These are phyloP conservation scores for Glonium stellatum DNA, from an alignment of 495 filamentous ascomycete species.

Conservation along the genomic window DNA sequence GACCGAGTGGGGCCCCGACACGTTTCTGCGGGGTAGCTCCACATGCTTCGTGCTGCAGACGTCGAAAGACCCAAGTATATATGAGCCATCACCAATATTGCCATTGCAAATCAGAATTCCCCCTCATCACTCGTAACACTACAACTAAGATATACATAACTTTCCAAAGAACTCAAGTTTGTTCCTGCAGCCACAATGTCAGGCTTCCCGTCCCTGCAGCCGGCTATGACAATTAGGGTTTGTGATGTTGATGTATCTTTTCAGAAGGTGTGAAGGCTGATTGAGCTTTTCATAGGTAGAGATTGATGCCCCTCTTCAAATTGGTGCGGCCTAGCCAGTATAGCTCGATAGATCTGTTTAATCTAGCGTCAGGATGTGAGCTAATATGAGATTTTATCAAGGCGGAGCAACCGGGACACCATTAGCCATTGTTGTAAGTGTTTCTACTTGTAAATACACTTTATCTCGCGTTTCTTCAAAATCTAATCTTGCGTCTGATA, in stretches of 20 bases:
- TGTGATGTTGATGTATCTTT: conserved; percentile 1
- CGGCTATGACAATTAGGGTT: conserved; percentile 43
- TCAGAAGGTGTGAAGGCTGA: neutral
- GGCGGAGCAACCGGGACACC: conserved; percentile 20
- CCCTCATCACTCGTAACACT: neutral
- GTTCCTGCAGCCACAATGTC: conserved; percentile 30
- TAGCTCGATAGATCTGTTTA: neutral
- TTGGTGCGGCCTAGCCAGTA: conserved; percentile 8
- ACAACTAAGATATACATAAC: neutral
- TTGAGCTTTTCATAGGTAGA: conserved; percentile 19
- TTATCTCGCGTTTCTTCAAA: neutral
- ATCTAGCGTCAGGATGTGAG: neutral
- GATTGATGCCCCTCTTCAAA: conserved; percentile 26
- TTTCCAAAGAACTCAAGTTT: neutral
- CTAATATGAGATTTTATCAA: neutral
- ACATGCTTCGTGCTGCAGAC: neutral
- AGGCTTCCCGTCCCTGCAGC: conserved; percentile 40
- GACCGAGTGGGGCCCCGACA: neutral
- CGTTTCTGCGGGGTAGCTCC: conserved; percentile 3
- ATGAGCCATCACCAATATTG: neutral
- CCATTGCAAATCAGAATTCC: neutral
- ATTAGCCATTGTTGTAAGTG: conserved; percentile 33
- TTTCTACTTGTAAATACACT: neutral
- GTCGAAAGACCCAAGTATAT: neutral
- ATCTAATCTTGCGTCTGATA: neutral